Evolutionary conservation across 768 basidiomycete genomes (phyloP), one percentile per base, ranked within the genome.

Genomic region (Naganishia antarctica): DNA sequence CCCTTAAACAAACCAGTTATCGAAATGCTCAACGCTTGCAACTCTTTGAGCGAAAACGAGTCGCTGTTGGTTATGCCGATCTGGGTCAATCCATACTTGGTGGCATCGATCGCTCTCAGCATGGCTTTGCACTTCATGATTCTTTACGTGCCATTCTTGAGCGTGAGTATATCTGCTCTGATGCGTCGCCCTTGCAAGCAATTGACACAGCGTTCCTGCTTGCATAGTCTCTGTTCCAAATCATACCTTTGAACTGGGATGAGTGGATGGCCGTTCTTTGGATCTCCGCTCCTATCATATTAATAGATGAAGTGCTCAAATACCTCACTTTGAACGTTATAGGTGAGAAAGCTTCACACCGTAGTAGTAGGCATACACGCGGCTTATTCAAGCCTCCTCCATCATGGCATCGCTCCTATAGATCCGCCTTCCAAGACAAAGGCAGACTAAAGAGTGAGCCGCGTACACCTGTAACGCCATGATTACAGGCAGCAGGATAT

Each of bases 31-130:
- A 78, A 78, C 70, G 77, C 77, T 12, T 76, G 70, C 53, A 98
- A 98, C 79, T 97, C 93, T 63, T 81, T 99, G 25, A 94, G 91
- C 21, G 94, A 99, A 80, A 97, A 96, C 78, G 94, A 97, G 81
- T 90, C 89, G 66, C 79, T 99, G 66, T 79, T 99, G 57, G 83
- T 83, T 32, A 80, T 99, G 46, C 94, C 94, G 2, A 77, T 96
- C 25, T 99, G 94, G 94, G 87, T 86, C 79, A 99, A 99, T 78
- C 86, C 85, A 64, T 97, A 87, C 83, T 85, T 98, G 18, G 90
- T 94, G 43, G 90, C 78, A 18, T 91, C 91, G 31, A 90, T 97
- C 73, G 76, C 86, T 16, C 79, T 99, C 60, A 93, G 90, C 76
- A 97, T 98, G 93, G 85, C 79, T 1, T 80, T 98, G 29, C 94